Conservation (phyloP, 2,329 filamentous ascomycete species). For the Botrytis byssoidea region DNA sequence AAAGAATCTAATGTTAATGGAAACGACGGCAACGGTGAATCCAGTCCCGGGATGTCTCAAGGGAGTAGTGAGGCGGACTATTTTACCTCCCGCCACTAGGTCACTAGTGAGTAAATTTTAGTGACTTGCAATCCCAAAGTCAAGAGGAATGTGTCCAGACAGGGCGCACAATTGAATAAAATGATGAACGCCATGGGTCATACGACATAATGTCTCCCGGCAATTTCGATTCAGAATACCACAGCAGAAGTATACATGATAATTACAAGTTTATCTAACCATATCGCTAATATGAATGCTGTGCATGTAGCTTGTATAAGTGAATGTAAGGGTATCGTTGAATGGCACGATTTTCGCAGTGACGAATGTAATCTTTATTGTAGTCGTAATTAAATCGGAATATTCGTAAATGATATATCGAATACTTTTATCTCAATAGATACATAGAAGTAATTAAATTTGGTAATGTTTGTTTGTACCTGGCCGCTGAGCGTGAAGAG, state of each 20-base stretch:
- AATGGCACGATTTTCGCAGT: not conserved
- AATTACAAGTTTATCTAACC: not conserved
- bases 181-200: conserved; percentile 5
- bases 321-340: not conserved
- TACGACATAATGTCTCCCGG: not conserved
- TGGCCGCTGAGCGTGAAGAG: not conserved
- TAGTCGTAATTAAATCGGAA: not conserved
- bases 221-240: conserved; percentile 20
- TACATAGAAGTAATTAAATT: not conserved
- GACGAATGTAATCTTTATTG: not conserved
- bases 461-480: not conserved
- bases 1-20: conserved; percentile 36
- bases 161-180: conserved; percentile 16
- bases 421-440: not conserved
- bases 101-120: not conserved
- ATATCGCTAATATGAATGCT: not conserved
- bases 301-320: not conserved
- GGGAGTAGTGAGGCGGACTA: conserved; percentile 30
- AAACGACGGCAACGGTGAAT: conserved; percentile 37
- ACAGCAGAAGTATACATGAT: not conserved
- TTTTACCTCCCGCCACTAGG: conserved; percentile 19
- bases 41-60: conserved; percentile 25
- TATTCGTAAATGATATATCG: not conserved
- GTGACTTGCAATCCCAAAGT: conserved; percentile 5
- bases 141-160: conserved; percentile 7